A percentile compares a stretch with the other conserved stretches of the same genome.
Evolutionary conservation across 108 stramenopile genomes (phyloP).

Genomic region (Skeletonema marinoi): DNA sequence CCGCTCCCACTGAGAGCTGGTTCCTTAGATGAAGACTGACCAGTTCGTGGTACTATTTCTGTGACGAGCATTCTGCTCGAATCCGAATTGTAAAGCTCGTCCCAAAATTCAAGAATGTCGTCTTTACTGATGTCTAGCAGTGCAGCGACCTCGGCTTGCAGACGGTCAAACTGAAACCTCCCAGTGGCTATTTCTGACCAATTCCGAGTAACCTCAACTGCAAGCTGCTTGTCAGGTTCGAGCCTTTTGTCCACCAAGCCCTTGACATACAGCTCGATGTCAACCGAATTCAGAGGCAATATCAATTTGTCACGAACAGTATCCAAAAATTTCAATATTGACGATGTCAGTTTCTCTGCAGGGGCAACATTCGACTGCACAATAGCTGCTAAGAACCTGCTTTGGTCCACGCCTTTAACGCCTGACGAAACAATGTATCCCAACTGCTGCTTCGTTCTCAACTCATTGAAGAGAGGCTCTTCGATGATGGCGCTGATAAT

Average conservation of each 20-base stretch:
- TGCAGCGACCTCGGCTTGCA: constrained; percentile 67
- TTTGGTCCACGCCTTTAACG: constrained; percentile 67
- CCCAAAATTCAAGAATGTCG: constrained; percentile 82
- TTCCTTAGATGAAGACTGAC: constrained; percentile 55
- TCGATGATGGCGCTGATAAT: constrained; percentile 68
- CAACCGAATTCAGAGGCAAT: constrained; percentile 53
- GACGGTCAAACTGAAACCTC: constrained; percentile 73
- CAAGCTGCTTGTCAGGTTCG: constrained; percentile 83
- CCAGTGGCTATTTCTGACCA: constrained; percentile 84
- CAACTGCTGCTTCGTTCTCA: constrained; percentile 92
- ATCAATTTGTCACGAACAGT: constrained; percentile 47
- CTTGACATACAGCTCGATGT: constrained; percentile 72
- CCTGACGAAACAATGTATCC: constrained; percentile 92
- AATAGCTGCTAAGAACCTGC: constrained; percentile 68
- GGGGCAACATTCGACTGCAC: constrained; percentile 64
- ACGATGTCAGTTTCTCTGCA: constrained; percentile 16
- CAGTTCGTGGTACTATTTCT: constrained; percentile 67
- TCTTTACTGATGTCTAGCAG: constrained; percentile 64
- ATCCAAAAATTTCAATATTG: constrained; percentile 23
- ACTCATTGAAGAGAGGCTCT: constrained; percentile 89
- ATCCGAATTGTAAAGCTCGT: constrained; percentile 47
- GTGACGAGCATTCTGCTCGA: constrained; percentile 70
- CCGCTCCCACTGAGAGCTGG: constrained; percentile 49
- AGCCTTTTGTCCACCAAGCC: constrained; percentile 77
- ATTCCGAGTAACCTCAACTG: constrained; percentile 77